A percentile compares a stretch with the other conserved stretches of the same genome.
Conservation (phyloP, 2,329 filamentous ascomycete genomes). For the Didymella arachidicola region DNA sequence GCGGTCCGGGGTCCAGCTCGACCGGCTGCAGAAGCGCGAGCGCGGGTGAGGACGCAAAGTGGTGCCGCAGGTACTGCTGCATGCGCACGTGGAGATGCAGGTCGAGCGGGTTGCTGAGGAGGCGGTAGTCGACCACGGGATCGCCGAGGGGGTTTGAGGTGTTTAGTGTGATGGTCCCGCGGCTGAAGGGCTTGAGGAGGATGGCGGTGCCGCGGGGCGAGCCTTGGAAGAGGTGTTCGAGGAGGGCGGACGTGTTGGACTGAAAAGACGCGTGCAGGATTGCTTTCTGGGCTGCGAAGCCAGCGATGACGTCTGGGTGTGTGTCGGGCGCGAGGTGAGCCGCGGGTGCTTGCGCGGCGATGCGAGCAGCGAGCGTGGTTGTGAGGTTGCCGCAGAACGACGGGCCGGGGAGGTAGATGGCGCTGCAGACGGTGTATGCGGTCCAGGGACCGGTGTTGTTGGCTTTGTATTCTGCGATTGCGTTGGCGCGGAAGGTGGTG, state of each 20-base stretch:
- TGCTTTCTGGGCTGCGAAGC: slow-evolving; percentile 3
- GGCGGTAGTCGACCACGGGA: slow-evolving; percentile 41
- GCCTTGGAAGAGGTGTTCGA: slow-evolving; percentile 13
- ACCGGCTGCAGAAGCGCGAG: slow-evolving; percentile 30
- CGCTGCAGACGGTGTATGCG: slow-evolving; percentile 9
- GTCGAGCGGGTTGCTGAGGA: slow-evolving; percentile 41
- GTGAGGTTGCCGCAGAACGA: slow-evolving; percentile 4
- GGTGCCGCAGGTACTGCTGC: slow-evolving; percentile 19
- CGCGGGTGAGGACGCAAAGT: slow-evolving; percentile 12
- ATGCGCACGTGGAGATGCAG: slow-evolving; percentile 32
- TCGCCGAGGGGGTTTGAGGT: slow-evolving; percentile 34
- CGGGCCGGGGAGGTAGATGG: slow-evolving; percentile 7
- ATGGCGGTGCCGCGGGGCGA: slow-evolving; percentile 6
- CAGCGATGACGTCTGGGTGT: background rate
- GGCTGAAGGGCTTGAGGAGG: slow-evolving; percentile 34
- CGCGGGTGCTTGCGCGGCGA: background rate
- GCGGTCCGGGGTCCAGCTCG: slow-evolving; percentile 37
- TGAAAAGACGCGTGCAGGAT: slow-evolving; percentile 4
- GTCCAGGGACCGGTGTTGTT: slow-evolving; percentile 12
- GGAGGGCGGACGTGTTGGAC: slow-evolving; percentile 4
- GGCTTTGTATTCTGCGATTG: slow-evolving; percentile 7
- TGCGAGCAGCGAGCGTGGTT: background rate
- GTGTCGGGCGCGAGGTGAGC: background rate
- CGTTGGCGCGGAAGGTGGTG: slow-evolving; percentile 17
- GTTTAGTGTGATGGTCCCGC: slow-evolving; percentile 45